Evolutionary conservation across 202 grass and related monocot genomes (phyloP), one percentile per base, ranked within the genome.

Genomic region (Dendrocalamus latiflorus): DNA sequence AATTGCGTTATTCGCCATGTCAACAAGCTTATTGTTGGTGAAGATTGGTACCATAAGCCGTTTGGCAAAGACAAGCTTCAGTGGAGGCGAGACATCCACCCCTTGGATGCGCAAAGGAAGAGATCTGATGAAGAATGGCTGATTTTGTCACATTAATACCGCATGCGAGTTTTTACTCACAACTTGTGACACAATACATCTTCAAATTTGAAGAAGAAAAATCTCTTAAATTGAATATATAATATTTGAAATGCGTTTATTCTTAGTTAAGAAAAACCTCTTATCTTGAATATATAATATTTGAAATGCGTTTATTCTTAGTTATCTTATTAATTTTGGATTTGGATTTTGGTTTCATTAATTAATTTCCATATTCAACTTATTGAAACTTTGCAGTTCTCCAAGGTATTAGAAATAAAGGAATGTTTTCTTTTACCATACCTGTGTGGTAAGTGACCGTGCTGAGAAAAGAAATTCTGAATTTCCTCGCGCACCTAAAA

Each of bases 1-100:
- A 12, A 93, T 75, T 14, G 80, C 28, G 7, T 78, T 82, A 5
- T 14, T 12, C 0, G 9, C 9, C 3, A 18, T 12, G 47, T 88
- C 80, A 20, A 86, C 58, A 38, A 91, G 62, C 68, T 75, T 91
- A 67, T 85, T 93, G 71, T 85, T 83, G 15, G 91, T 93, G 65
- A 75, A 93, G 79, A 93, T 86, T 21, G 86, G 86, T 24, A 74
- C 45, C 45, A 15, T 77, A 8, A 88, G 88, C 37, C 28, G 25
- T 8, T 73, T 86, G n/a, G 56, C 8, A 48, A 93, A 93, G 15
- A 50, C 14, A 12, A 93, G 76, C 88, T 90, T 86, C 58, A 93
- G 45, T 15, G 50, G 68, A 49, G 85, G 65, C 10, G 62, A 28
- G 33, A 30, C n/a, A n/a, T n/a, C n/a, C n/a, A n/a, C 15, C 2